Percentiles rank a stretch among this genome's conserved stretches.
phyloP scores from a whole-genome alignment of 2,329 filamentous ascomycete species.

The Blastomyces silverae region DNA sequence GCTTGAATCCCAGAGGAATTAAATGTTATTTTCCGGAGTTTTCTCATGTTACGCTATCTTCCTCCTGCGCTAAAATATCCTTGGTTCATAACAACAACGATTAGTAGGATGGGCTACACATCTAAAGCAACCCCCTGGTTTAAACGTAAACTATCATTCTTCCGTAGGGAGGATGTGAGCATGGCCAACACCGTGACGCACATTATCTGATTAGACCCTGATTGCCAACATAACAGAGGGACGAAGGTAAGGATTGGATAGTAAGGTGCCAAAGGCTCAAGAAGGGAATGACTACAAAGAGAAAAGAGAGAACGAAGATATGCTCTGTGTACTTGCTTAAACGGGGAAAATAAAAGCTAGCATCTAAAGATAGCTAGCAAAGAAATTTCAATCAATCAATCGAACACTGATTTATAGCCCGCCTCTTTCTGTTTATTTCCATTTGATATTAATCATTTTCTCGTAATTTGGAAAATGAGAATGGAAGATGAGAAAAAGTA shows the following conservation, averaged over 20 bases:
- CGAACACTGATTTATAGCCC: neutral
- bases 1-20: neutral
- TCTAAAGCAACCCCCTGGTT: too few relatives aligned
- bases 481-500: neutral
- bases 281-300: neutral
- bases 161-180: too few relatives aligned
- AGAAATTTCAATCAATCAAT: neutral
- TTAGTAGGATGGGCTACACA: too few relatives aligned
- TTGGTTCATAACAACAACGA: too few relatives aligned
- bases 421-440: neutral
- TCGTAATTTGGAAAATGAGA: neutral
- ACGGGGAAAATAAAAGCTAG: neutral
- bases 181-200: too few relatives aligned
- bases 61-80: neutral
- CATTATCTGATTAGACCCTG: too few relatives aligned
- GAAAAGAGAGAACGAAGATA: neutral
- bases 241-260: too few relatives aligned
- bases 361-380: neutral
- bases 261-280: neutral
- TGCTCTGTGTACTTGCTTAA: neutral
- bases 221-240: too few relatives aligned
- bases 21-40: neutral
- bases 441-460: neutral
- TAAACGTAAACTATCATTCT: too few relatives aligned
- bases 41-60: neutral